Base-by-base conservation (phyloP, 345 rosid species). In the Syzygium aqueum region DNA sequence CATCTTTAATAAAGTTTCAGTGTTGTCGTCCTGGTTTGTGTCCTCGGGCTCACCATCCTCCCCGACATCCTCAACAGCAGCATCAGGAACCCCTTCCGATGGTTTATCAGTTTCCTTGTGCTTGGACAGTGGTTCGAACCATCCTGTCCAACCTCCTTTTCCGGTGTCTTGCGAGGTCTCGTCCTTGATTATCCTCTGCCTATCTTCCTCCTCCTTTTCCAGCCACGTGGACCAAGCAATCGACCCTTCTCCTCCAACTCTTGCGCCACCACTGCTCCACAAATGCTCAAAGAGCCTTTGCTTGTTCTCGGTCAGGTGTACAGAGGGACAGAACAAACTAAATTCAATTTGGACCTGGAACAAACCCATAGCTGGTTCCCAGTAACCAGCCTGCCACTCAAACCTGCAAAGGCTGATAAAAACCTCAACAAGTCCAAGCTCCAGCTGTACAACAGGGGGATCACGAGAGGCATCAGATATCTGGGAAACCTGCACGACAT, bases 221-320 rank as follows among this genome's bases (percentile, higher is more conserved):
- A 97, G 89, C 99, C 99, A 97, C 49, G 87, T 43, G 12, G 95
- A 93, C 99, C 99, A 97, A 90, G 98, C 96, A 85, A 95, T 87
- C 77, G 99, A 99, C 89, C 95, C 97, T 87, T 95, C 98, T 91
- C 96, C 99, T 87, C 99, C 99, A 90, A 97, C 92, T 94, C 98
- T 94, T 61, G 97, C 96, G 92, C 94, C 92, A 87, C 90, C 94
- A 89, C 96, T 91, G 89, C 93, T 94, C 99, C 99, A 96, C 90
- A 95, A 97, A 92, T 97, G 98, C 91, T 95, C 97, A 93, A 97
- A 97, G 80, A 97, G 90, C 90, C 99, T 92, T 80, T 94, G 95
- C 90, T 97, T 97, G 84, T 91, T 94, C 88, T 96, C 98, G 73
- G 91, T 93, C 86, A 95, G 86, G 40, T 90, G 88, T 87, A 97